phyloP scores from a whole-genome alignment of 495 filamentous ascomycete species.

The Hypoxylon cercidicola region DNA sequence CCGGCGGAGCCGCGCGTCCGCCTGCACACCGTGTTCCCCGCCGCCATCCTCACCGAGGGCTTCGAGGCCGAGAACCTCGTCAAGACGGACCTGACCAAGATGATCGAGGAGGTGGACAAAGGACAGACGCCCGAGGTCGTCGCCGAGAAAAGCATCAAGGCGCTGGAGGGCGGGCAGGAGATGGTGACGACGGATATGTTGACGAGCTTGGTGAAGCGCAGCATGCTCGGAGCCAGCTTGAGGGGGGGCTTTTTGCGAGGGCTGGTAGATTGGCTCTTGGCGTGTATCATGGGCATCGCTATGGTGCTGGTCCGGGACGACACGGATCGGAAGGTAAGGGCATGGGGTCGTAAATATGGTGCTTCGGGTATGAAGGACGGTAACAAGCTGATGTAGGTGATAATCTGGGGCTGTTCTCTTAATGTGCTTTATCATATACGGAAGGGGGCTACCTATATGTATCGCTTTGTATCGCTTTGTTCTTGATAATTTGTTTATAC shows the following conservation, averaged over 20 bases:
- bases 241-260: conserved; percentile 7
- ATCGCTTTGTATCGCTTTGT: too few species aligned
- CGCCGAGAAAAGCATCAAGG: conserved; percentile 60
- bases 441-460: too few species aligned
- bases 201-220: conserved; percentile 8
- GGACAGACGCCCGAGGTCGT: conserved; percentile 68
- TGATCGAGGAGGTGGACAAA: conserved; percentile 77
- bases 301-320: conserved; percentile 17
- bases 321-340: conserved; percentile 8
- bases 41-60: conserved; percentile 73
- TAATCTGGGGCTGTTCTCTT: too few species aligned
- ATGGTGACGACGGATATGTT: conserved; percentile 13
- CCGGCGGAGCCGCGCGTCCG: conserved; percentile 58
- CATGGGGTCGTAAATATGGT: conserved; percentile 19
- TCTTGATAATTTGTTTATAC: too few species aligned
- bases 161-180: conserved; percentile 65
- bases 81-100: conserved; percentile 81
- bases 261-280: conserved; percentile 9
- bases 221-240: conserved; percentile 9
- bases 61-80: conserved; percentile 75
- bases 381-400: not conserved
- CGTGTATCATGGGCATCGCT: not conserved
- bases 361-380: not conserved
- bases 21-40: conserved; percentile 81
- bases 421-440: too few species aligned